A percentile compares a stretch with the other conserved stretches of the same genome.
Evolutionary conservation across 805 yeast species (phyloP).

Genomic region (Metschnikowia henanensis): DNA sequence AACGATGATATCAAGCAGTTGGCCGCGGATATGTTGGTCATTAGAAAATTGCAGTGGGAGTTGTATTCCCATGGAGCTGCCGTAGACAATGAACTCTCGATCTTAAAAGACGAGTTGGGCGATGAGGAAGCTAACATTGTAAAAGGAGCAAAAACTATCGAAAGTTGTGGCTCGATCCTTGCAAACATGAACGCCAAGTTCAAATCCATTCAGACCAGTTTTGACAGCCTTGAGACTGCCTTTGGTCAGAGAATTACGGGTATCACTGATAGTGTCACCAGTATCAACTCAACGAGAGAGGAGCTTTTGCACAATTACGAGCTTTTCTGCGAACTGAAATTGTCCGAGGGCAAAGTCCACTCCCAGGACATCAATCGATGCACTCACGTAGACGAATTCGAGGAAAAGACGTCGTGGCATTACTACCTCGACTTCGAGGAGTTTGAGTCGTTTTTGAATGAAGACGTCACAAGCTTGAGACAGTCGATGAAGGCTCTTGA

Average conservation of each 20-base stretch:
- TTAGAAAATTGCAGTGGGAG: constrained; percentile 4
- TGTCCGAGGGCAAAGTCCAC: background rate
- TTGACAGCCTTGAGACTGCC: background rate
- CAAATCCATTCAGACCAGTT: background rate
- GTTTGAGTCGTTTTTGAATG: background rate
- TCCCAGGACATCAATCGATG: background rate
- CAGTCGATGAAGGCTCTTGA: background rate
- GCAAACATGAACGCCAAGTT: constrained; percentile 1
- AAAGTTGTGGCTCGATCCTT: background rate
- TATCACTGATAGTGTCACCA: background rate
- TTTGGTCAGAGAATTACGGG: background rate
- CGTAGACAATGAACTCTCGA: constrained; percentile 4
- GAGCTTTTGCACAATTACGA: background rate
- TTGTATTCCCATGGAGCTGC: constrained; percentile 7
- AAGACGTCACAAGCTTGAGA: constrained; percentile 5
- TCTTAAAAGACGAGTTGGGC: constrained; percentile 1
- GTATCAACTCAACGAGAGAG: background rate
- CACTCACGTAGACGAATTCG: constrained; percentile 7
- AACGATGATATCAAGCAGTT: constrained; percentile 1
- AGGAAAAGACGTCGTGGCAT: constrained; percentile 1
- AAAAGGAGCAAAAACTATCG: background rate
- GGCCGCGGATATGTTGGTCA: constrained; percentile 2
- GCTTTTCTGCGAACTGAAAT: background rate
- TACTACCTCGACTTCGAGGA: background rate
- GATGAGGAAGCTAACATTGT: background rate